Evolutionary conservation across 805 yeast species (phyloP), one percentile per base, ranked within the genome.

Genomic region (Brettanomyces naardenensis): DNA sequence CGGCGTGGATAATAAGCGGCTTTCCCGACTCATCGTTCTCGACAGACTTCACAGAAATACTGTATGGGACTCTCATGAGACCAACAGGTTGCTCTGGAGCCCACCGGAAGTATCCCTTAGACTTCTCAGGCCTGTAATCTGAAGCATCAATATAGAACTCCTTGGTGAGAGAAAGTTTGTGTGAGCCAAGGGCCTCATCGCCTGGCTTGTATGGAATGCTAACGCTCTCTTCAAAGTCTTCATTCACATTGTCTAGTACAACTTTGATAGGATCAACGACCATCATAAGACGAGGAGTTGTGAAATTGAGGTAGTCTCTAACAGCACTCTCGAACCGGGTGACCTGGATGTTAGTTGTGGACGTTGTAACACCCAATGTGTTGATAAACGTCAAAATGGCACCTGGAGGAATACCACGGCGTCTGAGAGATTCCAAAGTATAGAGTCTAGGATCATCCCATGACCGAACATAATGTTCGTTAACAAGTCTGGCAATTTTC

Each of bases 361-460:
- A 72, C 2, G 97, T 92, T 30, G 98, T 92, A 40, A 92, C 98
- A 54, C 99, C 99, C 50, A 92, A 73, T 33, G 96, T 90, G 59
- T 89, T 86, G 54, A 92, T 84, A 59, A 92, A 92, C 23, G 88
- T 75, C 57, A 92, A 71, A 58, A 92, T 86, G 21, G 97, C 97
- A 32, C 97, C 97, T 10, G 99, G 98, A 48, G 99, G 99, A 6
- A 92, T 80, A 67, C 99, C 99, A 58, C 99, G 85, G 60, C 99
- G 83, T 58, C 87, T 81, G 44, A 92, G 78, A 36, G 92, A 95
- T 51, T 88, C 98, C 51, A 92, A 73, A 4, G 99, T 92, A 62
- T 79, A 92, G 58, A 92, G 71, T 56, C 99, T 76, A 52, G 99
- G 98, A 63, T 92, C 98, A 62, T 92, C 94, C 99, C 99, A 92